A percentile compares a stretch with the other conserved stretches of the same genome.
Evolutionary conservation across 2,329 filamentous ascomycete genomes (phyloP).

Genomic region (Neofusicoccum kwambonambiense): DNA sequence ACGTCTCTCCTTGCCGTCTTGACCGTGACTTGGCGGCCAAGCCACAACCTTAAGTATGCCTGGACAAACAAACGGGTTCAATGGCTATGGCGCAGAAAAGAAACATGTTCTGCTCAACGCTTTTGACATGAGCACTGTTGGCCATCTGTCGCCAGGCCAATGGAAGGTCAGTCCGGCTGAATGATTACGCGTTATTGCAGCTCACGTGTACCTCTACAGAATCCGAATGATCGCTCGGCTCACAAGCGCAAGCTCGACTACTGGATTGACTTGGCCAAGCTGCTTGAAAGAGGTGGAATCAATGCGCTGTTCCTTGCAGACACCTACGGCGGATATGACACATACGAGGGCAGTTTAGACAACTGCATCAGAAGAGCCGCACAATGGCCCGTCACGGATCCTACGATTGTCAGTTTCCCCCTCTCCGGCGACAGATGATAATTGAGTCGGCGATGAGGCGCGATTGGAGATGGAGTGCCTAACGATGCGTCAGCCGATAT

Average conservation of each 20-base stretch:
- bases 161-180: conserved; percentile 54
- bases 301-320: conserved; percentile 67
- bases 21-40: neutral
- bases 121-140: conserved; percentile 65
- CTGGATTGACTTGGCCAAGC: conserved; percentile 63
- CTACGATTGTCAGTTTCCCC: conserved; percentile 53
- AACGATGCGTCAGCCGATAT: conserved; percentile 51
- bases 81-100: conserved; percentile 29
- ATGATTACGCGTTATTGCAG: neutral
- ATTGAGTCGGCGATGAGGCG: no score
- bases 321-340: conserved; percentile 64
- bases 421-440: no score
- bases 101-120: conserved; percentile 63
- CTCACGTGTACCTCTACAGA: conserved; percentile 37
- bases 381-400: conserved; percentile 66
- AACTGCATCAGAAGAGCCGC: conserved; percentile 62
- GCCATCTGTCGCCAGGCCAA: conserved; percentile 64
- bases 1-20: neutral
- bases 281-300: conserved; percentile 62
- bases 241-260: conserved; percentile 61
- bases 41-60: neutral
- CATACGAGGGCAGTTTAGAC: conserved; percentile 59
- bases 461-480: neutral
- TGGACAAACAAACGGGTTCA: neutral
- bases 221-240: conserved; percentile 60